Percentiles rank a stretch among this genome's conserved stretches.
Conservation (phyloP, 345 rosid species). For the Rhizophora apiculata region DNA sequence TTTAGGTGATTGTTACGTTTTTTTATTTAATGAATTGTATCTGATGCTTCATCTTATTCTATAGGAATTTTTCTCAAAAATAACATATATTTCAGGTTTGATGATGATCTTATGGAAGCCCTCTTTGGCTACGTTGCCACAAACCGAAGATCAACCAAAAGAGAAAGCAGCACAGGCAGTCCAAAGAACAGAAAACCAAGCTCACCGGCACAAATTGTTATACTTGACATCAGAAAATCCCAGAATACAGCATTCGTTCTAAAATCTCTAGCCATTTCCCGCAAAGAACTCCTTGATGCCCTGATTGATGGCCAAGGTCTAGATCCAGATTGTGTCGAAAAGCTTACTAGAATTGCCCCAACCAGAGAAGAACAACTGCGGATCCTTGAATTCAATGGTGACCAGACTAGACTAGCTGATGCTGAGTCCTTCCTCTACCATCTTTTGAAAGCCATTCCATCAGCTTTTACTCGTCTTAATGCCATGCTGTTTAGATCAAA, state of each 20-base stretch:
- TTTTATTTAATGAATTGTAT: neutral
- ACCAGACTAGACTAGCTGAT: conserved; percentile 51
- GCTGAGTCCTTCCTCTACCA: conserved; percentile 72
- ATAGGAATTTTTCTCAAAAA: neutral
- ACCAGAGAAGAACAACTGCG: conserved; percentile 57
- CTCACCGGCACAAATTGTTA: conserved; percentile 39
- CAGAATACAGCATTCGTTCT: conserved; percentile 80
- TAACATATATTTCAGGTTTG: conserved; percentile 45
- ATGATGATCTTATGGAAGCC: conserved; percentile 86
- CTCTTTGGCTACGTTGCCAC: conserved; percentile 72
- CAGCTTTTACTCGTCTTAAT: conserved; percentile 55
- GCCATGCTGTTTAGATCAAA: conserved; percentile 69
- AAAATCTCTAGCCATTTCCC: conserved; percentile 59
- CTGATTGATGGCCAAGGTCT: conserved; percentile 55
- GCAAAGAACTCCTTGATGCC: conserved; percentile 50
- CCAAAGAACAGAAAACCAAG: conserved; percentile 22
- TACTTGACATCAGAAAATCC: conserved; percentile 73
- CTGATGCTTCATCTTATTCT: neutral
- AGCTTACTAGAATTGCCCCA: conserved; percentile 66
- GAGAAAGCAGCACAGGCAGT: conserved; percentile 7
- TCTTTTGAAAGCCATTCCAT: conserved; percentile 64
- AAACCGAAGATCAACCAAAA: conserved; percentile 39
- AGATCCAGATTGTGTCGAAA: conserved; percentile 58
- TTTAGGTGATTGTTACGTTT: conserved; percentile 48
- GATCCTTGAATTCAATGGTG: conserved; percentile 58